These are phyloP conservation scores for Microbotryum saponariae DNA, from an alignment of 1,284 basidiomycete genomes.

Conservation along the genomic window DNA sequence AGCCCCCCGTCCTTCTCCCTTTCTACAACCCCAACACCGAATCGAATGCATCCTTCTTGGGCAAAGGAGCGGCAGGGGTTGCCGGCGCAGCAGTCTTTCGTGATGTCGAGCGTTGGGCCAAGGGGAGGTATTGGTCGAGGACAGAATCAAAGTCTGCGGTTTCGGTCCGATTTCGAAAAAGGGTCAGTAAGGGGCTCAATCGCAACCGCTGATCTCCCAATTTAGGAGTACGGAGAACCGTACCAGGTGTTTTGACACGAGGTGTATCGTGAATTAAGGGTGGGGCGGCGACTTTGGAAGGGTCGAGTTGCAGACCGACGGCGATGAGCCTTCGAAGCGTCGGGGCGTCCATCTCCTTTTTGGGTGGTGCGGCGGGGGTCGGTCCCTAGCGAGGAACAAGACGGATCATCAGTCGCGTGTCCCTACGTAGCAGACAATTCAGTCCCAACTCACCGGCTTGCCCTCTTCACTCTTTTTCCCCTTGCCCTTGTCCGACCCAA, in stretches of 20 bases:
- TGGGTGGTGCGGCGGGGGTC: not conserved
- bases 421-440: not conserved
- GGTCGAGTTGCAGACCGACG: slow-evolving; percentile 8
- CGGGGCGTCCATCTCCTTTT: slow-evolving; percentile 23
- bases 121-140: slow-evolving; percentile 29
- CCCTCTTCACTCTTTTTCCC: slow-evolving; percentile 10
- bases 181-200: not conserved
- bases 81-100: not conserved
- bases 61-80: slow-evolving; percentile 2
- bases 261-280: not conserved
- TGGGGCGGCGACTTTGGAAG: not conserved
- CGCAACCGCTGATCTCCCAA: not conserved
- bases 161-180: not conserved
- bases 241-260: not conserved
- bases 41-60: slow-evolving; percentile 19
- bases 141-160: slow-evolving; percentile 26
- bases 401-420: not conserved
- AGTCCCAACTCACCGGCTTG: slow-evolving; percentile 6
- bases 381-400: not conserved
- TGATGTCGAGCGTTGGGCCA: slow-evolving; percentile 8
- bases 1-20: not conserved
- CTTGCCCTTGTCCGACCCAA: slow-evolving; percentile 24
- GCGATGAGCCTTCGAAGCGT: slow-evolving; percentile 23
- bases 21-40: slow-evolving; percentile 16
- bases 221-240: not conserved